Conservation (phyloP, 441 rosid genomes). For the Populus tomentosa region DNA sequence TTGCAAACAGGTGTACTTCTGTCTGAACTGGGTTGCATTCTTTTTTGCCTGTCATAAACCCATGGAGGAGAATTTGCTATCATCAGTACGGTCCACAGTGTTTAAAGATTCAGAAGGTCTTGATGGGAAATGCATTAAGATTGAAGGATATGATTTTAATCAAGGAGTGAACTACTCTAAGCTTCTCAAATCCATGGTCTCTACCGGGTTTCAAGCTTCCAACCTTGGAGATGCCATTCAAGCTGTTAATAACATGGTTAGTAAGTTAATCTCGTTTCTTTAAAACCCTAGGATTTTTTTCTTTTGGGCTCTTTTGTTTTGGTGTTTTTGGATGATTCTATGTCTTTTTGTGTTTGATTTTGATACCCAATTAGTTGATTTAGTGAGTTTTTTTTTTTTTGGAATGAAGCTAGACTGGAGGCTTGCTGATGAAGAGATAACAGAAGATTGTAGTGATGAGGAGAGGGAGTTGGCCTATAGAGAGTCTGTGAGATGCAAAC, state of each 20-base stretch:
- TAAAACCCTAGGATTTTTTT: neutral
- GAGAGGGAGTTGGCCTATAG: slow-evolving; percentile 57
- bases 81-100: slow-evolving; percentile 65
- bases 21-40: neutral
- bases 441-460: slow-evolving; percentile 63
- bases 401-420: slow-evolving; percentile 87
- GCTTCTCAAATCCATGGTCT: slow-evolving; percentile 47
- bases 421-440: slow-evolving; percentile 58
- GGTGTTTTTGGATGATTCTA: neutral
- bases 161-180: slow-evolving; percentile 59
- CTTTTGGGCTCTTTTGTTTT: neutral
- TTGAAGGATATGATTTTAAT: slow-evolving; percentile 89
- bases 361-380: neutral
- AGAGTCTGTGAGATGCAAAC: slow-evolving; percentile 70
- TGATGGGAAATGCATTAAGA: slow-evolving; percentile 55
- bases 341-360: neutral
- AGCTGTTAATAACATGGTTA: slow-evolving; percentile 77
- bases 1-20: neutral
- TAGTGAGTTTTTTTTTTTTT: neutral
- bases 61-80: slow-evolving; percentile 33
- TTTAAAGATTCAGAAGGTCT: slow-evolving; percentile 78
- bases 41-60: neutral
- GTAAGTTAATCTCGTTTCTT: slow-evolving; percentile 2
- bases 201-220: slow-evolving; percentile 83
- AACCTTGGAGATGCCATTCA: slow-evolving; percentile 85